phyloP scores from a whole-genome alignment of 1,284 basidiomycete genomes.

The Heterobasidion irregulare region DNA sequence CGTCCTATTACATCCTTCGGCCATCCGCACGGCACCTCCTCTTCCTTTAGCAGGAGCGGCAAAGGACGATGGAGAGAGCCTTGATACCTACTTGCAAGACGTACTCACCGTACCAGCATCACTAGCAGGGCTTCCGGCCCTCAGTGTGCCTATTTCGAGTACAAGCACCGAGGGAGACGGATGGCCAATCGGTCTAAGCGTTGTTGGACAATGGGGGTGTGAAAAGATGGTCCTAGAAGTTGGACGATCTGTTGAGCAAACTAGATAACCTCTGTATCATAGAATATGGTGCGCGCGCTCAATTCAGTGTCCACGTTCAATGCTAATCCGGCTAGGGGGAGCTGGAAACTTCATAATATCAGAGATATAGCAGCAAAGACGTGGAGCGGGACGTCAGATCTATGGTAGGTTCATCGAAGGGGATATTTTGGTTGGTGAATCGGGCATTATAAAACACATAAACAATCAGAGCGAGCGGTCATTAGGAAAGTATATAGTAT shows the following conservation, averaged over 20 bases:
- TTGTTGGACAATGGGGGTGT: slow-evolving; percentile 88
- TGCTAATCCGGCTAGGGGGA: too few species aligned
- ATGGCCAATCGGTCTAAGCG: slow-evolving; percentile 83
- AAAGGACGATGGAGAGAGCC: slow-evolving; percentile 13
- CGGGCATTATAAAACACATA: too few species aligned
- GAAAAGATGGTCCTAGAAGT: slow-evolving; percentile 61
- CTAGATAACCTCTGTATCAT: background rate
- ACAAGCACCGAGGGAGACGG: slow-evolving; percentile 35
- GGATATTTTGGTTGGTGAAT: too few species aligned
- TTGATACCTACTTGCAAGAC: slow-evolving; percentile 81
- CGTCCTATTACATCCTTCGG: slow-evolving; percentile 79
- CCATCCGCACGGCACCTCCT: slow-evolving; percentile 70
- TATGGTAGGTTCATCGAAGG: too few species aligned
- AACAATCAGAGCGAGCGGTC: too few species aligned
- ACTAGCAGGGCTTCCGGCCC: slow-evolving; percentile 79
- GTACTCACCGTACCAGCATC: slow-evolving; percentile 89
- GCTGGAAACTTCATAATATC: too few species aligned
- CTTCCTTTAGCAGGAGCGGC: slow-evolving; percentile 22
- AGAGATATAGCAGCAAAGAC: too few species aligned
- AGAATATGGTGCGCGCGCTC: background rate
- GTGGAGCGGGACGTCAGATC: too few species aligned
- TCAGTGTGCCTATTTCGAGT: slow-evolving; percentile 60
- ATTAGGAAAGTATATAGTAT: too few species aligned
- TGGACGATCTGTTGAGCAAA: slow-evolving; percentile 35
- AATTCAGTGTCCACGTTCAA: too few species aligned